Percentiles rank a stretch among this genome's conserved stretches.
Conservation (phyloP, 441 rosid genomes). For the Hypseocharis bilobata region DNA sequence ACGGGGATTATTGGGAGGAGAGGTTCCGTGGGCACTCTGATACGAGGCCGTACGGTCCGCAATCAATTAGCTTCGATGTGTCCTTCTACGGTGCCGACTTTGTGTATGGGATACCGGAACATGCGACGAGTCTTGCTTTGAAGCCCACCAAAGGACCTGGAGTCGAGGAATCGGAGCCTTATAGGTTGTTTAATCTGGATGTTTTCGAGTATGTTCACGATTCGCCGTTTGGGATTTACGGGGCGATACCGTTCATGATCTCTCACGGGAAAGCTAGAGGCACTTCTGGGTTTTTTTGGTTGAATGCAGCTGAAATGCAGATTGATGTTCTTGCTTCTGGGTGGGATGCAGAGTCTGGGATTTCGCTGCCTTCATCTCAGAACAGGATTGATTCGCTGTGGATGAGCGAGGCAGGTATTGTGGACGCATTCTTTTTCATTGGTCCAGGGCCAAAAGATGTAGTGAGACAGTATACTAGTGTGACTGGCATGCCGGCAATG, state of each 20-base stretch:
- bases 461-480: constrained; percentile 66
- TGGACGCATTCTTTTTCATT: constrained; percentile 78
- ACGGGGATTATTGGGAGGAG: constrained; percentile 90
- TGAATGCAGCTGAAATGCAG: constrained; percentile 98
- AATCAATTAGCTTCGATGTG: constrained; percentile 87
- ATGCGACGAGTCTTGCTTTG: constrained; percentile 72
- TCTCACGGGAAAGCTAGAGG: constrained; percentile 69
- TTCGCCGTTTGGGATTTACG: constrained; percentile 91
- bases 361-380: constrained; percentile 48
- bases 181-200: constrained; percentile 78
- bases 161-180: constrained; percentile 78
- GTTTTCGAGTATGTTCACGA: constrained; percentile 77
- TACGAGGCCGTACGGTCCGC: constrained; percentile 73
- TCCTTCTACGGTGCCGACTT: constrained; percentile 77
- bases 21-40: constrained; percentile 70
- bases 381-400: constrained; percentile 71
- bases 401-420: constrained; percentile 98
- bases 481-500: constrained; percentile 82
- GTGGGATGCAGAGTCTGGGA: constrained; percentile 74
- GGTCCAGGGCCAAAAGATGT: constrained; percentile 92
- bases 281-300: constrained; percentile 84
- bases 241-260: constrained; percentile 85
- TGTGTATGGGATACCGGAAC: constrained; percentile 87
- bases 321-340: constrained; percentile 84
- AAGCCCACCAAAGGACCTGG: constrained; percentile 89